Evolutionary conservation across 1,284 basidiomycete species (phyloP).

Genomic region (Ustilago crameri): DNA sequence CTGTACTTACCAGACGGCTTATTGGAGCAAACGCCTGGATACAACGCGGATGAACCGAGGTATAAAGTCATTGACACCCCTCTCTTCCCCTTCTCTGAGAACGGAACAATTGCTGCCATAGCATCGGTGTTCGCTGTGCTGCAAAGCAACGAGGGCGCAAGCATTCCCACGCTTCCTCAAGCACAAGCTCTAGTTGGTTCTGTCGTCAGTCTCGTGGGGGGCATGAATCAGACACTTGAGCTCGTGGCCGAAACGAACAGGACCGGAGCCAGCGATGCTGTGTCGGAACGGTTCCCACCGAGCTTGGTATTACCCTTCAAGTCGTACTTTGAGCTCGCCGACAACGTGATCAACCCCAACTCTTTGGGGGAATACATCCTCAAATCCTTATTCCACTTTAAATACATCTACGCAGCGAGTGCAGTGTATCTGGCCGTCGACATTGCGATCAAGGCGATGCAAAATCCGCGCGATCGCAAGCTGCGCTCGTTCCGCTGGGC

Average conservation of each 20-base stretch:
- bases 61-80: constrained; percentile 10
- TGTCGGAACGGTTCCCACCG: constrained; percentile 24
- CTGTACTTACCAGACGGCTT: constrained; percentile 24
- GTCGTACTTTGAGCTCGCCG: constrained; percentile 29
- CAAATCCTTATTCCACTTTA: constrained; percentile 41
- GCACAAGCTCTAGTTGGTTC: constrained; percentile 24
- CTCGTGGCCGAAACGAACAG: constrained; percentile 13
- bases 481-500: constrained; percentile 28
- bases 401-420: constrained; percentile 44
- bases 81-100: constrained; percentile 14
- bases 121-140: constrained; percentile 33
- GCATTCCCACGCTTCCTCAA: constrained; percentile 22
- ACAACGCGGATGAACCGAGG: constrained; percentile 1
- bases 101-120: constrained; percentile 20
- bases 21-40: constrained; percentile 9
- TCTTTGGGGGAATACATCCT: constrained; percentile 25
- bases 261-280: constrained; percentile 6
- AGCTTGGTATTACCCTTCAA: constrained; percentile 30
- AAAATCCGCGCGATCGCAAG: constrained; percentile 14
- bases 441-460: constrained; percentile 45
- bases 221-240: background rate
- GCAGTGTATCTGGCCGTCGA: constrained; percentile 31
- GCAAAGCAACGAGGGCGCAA: constrained; percentile 39
- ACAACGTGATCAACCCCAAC: constrained; percentile 39
- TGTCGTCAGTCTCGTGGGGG: constrained; percentile 28